A percentile compares a stretch with the other conserved stretches of the same genome.
Conservation (phyloP, 352 stramenopile genomes). For the Pythium dissotocum region DNA sequence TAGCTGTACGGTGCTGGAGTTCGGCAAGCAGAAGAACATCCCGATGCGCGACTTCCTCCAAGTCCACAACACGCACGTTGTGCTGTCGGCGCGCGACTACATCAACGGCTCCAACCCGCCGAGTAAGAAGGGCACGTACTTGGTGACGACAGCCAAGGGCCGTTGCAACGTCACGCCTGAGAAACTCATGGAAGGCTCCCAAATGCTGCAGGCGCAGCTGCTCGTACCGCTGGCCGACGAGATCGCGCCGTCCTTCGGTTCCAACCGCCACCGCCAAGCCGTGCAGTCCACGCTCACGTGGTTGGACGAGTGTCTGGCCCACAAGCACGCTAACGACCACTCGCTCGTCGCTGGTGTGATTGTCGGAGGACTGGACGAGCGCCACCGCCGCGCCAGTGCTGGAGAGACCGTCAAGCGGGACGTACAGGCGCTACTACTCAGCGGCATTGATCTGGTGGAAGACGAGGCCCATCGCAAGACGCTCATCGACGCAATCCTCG, state of each 20-base stretch:
- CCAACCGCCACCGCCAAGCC: slow-evolving; percentile 67
- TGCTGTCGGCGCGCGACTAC: slow-evolving; percentile 78
- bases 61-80: slow-evolving; percentile 41
- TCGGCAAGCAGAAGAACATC: slow-evolving; percentile 38
- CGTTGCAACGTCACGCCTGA: slow-evolving; percentile 43
- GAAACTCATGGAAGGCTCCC: slow-evolving; percentile 63
- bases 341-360: slow-evolving; percentile 63
- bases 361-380: slow-evolving; percentile 60
- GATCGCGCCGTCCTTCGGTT: slow-evolving; percentile 48
- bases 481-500: slow-evolving; percentile 51
- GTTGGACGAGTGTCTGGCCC: slow-evolving; percentile 62
- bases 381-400: slow-evolving; percentile 49
- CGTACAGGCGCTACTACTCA: slow-evolving; percentile 68
- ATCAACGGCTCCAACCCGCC: slow-evolving; percentile 59
- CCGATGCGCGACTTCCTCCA: slow-evolving; percentile 57
- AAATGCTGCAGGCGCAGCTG: slow-evolving; percentile 51
- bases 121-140: slow-evolving; percentile 53
- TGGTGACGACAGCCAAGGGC: slow-evolving; percentile 58
- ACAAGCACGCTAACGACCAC: slow-evolving; percentile 17
- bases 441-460: slow-evolving; percentile 50
- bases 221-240: slow-evolving; percentile 73
- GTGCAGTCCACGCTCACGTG: slow-evolving; percentile 69
- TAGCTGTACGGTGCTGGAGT: slow-evolving; percentile 39
- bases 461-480: slow-evolving; percentile 37
- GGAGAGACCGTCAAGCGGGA: slow-evolving; percentile 68